Conservation (phyloP, 2,329 filamentous ascomycete species). For the Colletotrichum zoysiae region DNA sequence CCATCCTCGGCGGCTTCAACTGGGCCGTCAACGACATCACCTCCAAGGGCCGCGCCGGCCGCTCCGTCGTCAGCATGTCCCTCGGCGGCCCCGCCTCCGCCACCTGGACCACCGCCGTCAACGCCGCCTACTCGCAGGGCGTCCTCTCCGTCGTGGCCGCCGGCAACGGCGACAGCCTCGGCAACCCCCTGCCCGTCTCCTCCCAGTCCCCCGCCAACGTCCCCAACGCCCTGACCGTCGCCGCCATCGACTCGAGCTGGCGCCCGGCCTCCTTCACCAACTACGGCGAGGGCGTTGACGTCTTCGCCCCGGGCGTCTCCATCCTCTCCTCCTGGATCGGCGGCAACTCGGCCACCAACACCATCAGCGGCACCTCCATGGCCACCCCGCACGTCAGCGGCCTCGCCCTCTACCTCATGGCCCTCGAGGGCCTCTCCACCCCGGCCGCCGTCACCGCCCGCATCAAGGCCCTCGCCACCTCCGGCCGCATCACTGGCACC, state of each 20-base stretch:
- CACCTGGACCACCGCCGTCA: slow-evolving; percentile 62
- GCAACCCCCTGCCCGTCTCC: slow-evolving; percentile 40
- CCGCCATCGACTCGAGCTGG: slow-evolving; percentile 58
- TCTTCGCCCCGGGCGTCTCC: slow-evolving; percentile 63
- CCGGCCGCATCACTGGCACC: slow-evolving; percentile 52
- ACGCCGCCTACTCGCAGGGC: slow-evolving; percentile 58
- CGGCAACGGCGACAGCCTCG: slow-evolving; percentile 61
- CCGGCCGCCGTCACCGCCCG: slow-evolving; percentile 57
- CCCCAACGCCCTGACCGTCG: slow-evolving; percentile 65
- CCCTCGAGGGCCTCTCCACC: slow-evolving; percentile 54
- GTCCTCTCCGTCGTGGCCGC: slow-evolving; percentile 68
- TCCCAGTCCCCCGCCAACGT: slow-evolving; percentile 62
- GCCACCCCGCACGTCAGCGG: slow-evolving; percentile 72
- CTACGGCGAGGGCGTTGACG: slow-evolving; percentile 61
- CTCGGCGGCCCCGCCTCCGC: slow-evolving; percentile 61
- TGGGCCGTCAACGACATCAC: slow-evolving; percentile 61
- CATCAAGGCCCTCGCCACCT: slow-evolving; percentile 57
- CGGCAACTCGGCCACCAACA: slow-evolving; percentile 55
- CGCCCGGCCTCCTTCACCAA: slow-evolving; percentile 61
- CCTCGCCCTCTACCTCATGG: slow-evolving; percentile 69
- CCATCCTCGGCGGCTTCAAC: slow-evolving; percentile 52
- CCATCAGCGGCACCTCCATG: slow-evolving; percentile 72
- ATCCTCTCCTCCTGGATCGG: slow-evolving; percentile 63
- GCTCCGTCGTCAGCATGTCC: slow-evolving; percentile 68
- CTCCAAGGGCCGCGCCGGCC: slow-evolving; percentile 53